A percentile compares a stretch with the other conserved stretches of the same genome.
Conservation (phyloP, 768 basidiomycete genomes). For the Auriculariales sp. region DNA sequence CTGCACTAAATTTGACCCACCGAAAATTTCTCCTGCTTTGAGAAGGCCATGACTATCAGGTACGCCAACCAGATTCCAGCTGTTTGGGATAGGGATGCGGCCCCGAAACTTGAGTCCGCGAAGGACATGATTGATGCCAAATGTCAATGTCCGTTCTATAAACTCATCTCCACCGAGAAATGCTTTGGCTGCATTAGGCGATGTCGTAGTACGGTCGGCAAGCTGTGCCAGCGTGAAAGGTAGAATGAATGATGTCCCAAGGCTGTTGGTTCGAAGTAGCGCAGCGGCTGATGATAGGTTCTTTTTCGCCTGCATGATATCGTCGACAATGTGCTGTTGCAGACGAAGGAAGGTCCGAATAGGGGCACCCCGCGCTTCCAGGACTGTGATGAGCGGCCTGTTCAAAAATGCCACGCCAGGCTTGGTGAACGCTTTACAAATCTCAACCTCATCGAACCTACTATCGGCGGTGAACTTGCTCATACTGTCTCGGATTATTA, state of each 20-base stretch:
- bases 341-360: conserved; percentile 36
- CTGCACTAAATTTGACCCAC: conserved; percentile 22
- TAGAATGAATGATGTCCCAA: conserved; percentile 42
- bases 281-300: conserved; percentile 30
- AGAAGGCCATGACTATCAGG: conserved; percentile 48
- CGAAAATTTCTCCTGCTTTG: conserved; percentile 42
- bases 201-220: conserved; percentile 24
- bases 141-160: conserved; percentile 36
- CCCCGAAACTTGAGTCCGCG: conserved; percentile 48
- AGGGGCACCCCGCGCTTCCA: conserved; percentile 44
- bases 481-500: conserved; percentile 47
- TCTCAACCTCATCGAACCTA: conserved; percentile 30
- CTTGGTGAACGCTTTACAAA: conserved; percentile 47
- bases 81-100: conserved; percentile 47
- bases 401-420: conserved; percentile 46
- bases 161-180: conserved; percentile 28
- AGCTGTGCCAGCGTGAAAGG: conserved; percentile 36
- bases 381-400: conserved; percentile 52
- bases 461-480: conserved; percentile 45
- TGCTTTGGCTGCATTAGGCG: conserved; percentile 3
- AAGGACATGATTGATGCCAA: conserved; percentile 43
- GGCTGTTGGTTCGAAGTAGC: conserved; percentile 40
- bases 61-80: conserved; percentile 57
- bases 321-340: conserved; percentile 35
- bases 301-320: conserved; percentile 26